Conservation (phyloP, 2,329 filamentous ascomycete genomes). For the Cephalotrichum gorgonifer region DNA sequence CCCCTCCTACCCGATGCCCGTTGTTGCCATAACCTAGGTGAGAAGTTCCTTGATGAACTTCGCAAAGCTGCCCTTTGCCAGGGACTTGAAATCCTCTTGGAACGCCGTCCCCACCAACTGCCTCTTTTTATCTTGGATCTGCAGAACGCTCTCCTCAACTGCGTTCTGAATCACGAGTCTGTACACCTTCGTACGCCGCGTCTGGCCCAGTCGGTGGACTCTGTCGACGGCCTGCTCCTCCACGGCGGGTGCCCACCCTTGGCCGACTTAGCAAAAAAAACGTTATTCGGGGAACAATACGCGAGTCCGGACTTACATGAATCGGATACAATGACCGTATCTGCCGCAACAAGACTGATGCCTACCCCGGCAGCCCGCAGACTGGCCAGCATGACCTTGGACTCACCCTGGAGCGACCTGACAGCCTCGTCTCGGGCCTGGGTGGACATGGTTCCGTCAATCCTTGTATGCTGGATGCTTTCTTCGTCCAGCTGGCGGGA, state of each 20-base stretch:
- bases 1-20: too few relatives aligned
- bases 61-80: not conserved
- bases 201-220: conserved; percentile 79
- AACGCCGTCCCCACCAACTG: conserved; percentile 70
- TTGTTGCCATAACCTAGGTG: not conserved
- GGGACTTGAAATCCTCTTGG: conserved; percentile 49
- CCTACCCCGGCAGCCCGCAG: conserved; percentile 76
- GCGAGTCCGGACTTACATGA: conserved; percentile 41
- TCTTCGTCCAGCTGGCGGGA: conserved; percentile 54
- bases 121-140: conserved; percentile 70
- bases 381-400: conserved; percentile 67
- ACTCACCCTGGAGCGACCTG: conserved; percentile 53
- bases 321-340: conserved; percentile 75
- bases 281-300: not conserved
- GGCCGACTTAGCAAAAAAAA: not conserved
- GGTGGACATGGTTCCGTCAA: conserved; percentile 73
- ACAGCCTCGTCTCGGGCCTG: conserved; percentile 63
- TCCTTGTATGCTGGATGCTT: conserved; percentile 55
- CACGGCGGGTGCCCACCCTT: conserved; percentile 82
- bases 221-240: conserved; percentile 87
- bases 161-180: conserved; percentile 70
- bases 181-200: conserved; percentile 66
- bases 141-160: conserved; percentile 71
- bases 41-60: conserved; percentile 1
- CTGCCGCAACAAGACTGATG: conserved; percentile 75